phyloP scores from a whole-genome alignment of 331 rosid species.

The Saraca asoca region DNA sequence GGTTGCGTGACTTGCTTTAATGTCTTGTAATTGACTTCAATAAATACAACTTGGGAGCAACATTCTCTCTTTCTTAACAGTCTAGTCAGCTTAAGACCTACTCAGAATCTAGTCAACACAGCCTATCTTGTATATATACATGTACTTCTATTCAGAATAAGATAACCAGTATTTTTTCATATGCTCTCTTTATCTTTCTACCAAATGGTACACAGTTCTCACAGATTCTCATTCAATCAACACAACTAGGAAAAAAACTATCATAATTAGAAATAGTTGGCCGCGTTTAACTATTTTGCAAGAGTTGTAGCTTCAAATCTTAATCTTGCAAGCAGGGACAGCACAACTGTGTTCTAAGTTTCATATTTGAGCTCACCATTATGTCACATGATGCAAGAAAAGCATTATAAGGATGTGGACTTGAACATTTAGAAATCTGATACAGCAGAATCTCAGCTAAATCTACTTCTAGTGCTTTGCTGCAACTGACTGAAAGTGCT shows the following conservation, averaged over 20 bases:
- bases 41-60: no score
- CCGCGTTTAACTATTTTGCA: not conserved
- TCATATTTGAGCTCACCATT: conserved; percentile 57
- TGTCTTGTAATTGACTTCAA: no score
- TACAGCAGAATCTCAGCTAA: conserved; percentile 72
- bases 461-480: conserved; percentile 62
- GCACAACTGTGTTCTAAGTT: conserved; percentile 24
- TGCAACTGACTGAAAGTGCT: conserved; percentile 59
- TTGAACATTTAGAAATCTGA: conserved; percentile 47
- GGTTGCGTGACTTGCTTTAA: no score
- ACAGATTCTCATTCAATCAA: conserved; percentile 11
- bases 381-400: conserved; percentile 63
- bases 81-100: no score
- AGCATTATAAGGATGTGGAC: conserved; percentile 59
- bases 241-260: not conserved
- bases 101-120: no score
- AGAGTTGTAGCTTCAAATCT: conserved; percentile 11
- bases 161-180: no score
- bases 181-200: no score
- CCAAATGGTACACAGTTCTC: conserved; percentile 10
- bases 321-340: conserved; percentile 27
- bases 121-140: no score
- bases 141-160: no score
- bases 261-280: conserved; percentile 9
- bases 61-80: no score